phyloP scores from a whole-genome alignment of 768 basidiomycete species.

The Calvatia gigantea region DNA sequence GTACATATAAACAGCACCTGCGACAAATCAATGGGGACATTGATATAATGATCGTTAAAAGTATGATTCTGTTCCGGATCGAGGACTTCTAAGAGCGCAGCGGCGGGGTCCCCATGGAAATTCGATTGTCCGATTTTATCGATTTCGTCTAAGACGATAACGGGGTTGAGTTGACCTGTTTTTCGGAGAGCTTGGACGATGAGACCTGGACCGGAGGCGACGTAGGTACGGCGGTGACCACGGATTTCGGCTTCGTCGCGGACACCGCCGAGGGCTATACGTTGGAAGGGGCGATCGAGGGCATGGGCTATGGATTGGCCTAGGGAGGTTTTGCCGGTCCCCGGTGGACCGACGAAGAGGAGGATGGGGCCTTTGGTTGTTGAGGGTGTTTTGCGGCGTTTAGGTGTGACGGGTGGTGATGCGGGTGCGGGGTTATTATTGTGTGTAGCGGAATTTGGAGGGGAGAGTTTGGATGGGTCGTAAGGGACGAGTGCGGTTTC shows the following conservation, averaged over 20 bases:
- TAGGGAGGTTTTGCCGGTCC: conserved; percentile 88
- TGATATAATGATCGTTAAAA: conserved; percentile 90
- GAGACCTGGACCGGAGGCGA: conserved; percentile 81
- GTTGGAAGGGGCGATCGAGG: conserved; percentile 81
- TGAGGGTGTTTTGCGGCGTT: neutral
- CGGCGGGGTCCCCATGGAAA: conserved; percentile 89
- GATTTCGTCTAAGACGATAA: conserved; percentile 87
- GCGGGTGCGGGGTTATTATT: neutral
- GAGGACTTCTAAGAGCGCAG: conserved; percentile 86
- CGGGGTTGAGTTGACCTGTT: conserved; percentile 75
- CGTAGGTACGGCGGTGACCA: conserved; percentile 73
- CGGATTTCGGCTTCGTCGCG: conserved; percentile 79
- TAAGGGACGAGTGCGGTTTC: conserved; percentile 28
- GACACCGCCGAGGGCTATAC: conserved; percentile 89
- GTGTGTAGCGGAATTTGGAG: neutral
- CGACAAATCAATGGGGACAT: conserved; percentile 83
- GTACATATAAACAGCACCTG: conserved; percentile 93
- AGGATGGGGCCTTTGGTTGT: conserved; percentile 13
- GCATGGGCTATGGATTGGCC: conserved; percentile 87
- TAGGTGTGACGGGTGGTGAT: neutral
- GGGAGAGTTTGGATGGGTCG: conserved; percentile 17
- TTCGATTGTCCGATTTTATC: conserved; percentile 88
- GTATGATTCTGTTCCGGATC: conserved; percentile 92
- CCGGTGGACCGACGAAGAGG: conserved; percentile 85
- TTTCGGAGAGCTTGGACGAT: conserved; percentile 87